phyloP scores from a whole-genome alignment of 805 yeast genomes.

The Ogataea allantospora region DNA sequence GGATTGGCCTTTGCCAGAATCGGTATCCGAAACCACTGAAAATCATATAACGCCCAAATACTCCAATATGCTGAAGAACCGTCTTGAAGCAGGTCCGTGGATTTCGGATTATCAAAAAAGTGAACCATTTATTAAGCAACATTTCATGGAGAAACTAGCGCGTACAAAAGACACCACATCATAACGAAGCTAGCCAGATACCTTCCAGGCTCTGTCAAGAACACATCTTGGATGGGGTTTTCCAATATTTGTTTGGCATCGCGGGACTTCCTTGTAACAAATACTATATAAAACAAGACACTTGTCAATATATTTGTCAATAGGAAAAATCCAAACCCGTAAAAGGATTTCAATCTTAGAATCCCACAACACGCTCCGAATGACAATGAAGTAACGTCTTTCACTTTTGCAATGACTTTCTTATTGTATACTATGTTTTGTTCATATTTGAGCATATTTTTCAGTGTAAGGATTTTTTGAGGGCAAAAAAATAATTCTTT shows the following conservation, averaged over 20 bases:
- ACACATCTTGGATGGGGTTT: conserved; percentile 40
- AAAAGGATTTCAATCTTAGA: conserved; percentile 45
- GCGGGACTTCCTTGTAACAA: conserved; percentile 29
- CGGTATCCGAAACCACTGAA: conserved; percentile 11
- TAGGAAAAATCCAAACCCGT: conserved; percentile 47
- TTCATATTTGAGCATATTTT: conserved; percentile 14
- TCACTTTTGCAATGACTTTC: conserved; percentile 20
- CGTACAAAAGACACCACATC: conserved; percentile 58
- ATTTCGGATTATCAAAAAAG: conserved; percentile 6
- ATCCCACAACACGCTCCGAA: conserved; percentile 58
- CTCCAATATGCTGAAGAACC: conserved; percentile 2
- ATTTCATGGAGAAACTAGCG: conserved; percentile 35
- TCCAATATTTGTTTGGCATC: conserved; percentile 39
- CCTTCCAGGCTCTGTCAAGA: conserved; percentile 43
- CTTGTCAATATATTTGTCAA: conserved; percentile 36
- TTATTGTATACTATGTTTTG: conserved; percentile 21
- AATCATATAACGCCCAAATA: conserved; percentile 9
- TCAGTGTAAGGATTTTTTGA: conserved; percentile 13
- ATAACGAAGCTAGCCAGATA: conserved; percentile 52
- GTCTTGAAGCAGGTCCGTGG: conserved; percentile 2
- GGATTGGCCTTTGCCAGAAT: conserved; percentile 20
- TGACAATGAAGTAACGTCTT: conserved; percentile 47
- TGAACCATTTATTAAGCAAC: conserved; percentile 5
- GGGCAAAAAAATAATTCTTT: conserved; percentile 7
- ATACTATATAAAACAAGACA: conserved; percentile 31